Base-by-base conservation (phyloP, 2,329 filamentous ascomycete species). In the Dothiorella sarmentorum region DNA sequence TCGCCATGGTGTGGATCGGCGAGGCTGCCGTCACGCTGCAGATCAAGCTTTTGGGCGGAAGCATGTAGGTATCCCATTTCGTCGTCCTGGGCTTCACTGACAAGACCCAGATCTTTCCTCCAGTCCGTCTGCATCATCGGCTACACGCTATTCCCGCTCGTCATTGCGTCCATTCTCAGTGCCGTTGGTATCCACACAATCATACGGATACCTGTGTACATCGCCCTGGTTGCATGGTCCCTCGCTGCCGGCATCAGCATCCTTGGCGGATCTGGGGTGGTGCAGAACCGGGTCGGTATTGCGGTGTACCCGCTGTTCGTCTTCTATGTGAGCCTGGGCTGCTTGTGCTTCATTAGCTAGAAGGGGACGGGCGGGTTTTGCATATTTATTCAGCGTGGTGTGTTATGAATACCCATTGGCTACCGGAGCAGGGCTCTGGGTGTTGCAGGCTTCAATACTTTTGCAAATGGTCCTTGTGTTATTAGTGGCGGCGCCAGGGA, bases 61-160 rank as follows among this genome's bases (percentile, higher is more conserved):
- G 94, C 78, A 97, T 99, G 93, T 97, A 79, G 76, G 91, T 84
- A 22, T n/a, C 60, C 68, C 74, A 63, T 76, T 72, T 24, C 18
- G 7, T 6, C 53, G 4, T 29, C 17, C 26, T 22, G 33, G 17
- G n/a, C 57, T 13, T 22, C 17, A 11, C 58, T 60, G 17, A 60
- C 51, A 38, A 24, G 17, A n/a, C 4, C 52, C 71, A 97, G 93
- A 68, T 97, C 94, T 17, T 99, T 99, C 74, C 94, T 96, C 69
- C 94, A 99, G 75, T 96, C 91, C 60, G 85, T 99, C 65, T 97
- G 92, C 74, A 95, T 99, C 67, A 99, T 99, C 71, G 94, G 94
- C 44, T 99, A 99, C 75, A 99, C 94, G 1, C 84, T 99, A 58
- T 99, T 99, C 77, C 94, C 94, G 2, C 84, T 99, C 56, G 94